These are phyloP conservation scores for Teunomyces barrocoloradensis DNA, from an alignment of 805 yeast genomes.

Conservation along the genomic window DNA sequence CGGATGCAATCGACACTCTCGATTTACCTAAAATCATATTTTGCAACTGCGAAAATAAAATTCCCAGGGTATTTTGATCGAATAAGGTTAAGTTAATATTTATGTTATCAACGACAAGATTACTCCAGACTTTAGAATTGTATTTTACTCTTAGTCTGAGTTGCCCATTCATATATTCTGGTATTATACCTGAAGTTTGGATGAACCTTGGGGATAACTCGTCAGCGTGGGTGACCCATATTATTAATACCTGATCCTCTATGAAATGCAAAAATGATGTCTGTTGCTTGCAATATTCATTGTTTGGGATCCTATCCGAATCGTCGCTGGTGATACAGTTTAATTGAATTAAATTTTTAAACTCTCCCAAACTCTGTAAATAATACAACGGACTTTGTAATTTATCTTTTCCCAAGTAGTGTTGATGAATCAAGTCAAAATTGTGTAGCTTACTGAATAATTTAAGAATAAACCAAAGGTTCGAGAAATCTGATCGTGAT, in stretches of 20 bases:
- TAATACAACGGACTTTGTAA: neutral
- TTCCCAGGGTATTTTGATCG: neutral
- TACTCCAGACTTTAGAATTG: neutral
- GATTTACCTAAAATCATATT: neutral
- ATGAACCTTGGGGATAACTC: neutral
- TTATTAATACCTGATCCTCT: slow-evolving; percentile 1
- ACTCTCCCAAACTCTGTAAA: neutral
- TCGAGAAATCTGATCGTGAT: neutral
- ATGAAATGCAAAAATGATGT: slow-evolving; percentile 1
- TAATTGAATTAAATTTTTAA: neutral
- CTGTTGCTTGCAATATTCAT: neutral
- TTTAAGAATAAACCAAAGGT: neutral
- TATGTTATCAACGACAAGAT: neutral
- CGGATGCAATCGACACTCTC: neutral
- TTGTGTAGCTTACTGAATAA: neutral
- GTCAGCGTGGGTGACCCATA: neutral
- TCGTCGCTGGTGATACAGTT: neutral
- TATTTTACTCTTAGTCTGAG: neutral
- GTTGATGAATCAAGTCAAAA: neutral
- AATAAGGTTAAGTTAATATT: neutral
- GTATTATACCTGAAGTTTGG: neutral
- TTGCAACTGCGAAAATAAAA: neutral
- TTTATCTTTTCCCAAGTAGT: neutral
- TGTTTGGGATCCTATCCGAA: neutral
- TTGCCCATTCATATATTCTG: neutral